Evolutionary conservation across 2,329 filamentous ascomycete genomes (phyloP).

Genomic region (Stagonosporopsis tanaceti): DNA sequence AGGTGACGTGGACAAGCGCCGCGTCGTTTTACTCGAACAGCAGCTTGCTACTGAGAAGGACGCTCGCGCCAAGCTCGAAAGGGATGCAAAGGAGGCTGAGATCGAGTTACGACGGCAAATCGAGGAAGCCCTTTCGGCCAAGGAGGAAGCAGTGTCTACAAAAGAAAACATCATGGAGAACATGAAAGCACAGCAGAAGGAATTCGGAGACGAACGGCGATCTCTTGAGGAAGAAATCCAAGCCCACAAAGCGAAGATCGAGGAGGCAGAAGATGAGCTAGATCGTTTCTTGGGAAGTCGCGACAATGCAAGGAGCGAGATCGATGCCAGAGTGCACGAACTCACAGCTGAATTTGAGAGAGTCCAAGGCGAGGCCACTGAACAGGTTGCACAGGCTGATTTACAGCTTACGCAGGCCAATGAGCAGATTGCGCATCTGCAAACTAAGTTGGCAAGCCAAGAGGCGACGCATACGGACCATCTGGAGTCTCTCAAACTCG

Average conservation of each 20-base stretch:
- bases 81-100: slow-evolving; percentile 68
- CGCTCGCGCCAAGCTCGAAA: slow-evolving; percentile 70
- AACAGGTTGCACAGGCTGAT: slow-evolving; percentile 58
- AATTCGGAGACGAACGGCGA: slow-evolving; percentile 85
- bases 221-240: slow-evolving; percentile 83
- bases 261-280: slow-evolving; percentile 91
- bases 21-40: slow-evolving; percentile 74
- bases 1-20: slow-evolving; percentile 67
- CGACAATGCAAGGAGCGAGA: slow-evolving; percentile 78
- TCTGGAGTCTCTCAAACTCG: slow-evolving; percentile 39
- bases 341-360: slow-evolving; percentile 77
- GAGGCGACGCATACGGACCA: slow-evolving; percentile 52
- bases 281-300: slow-evolving; percentile 83
- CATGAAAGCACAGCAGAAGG: slow-evolving; percentile 88
- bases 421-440: slow-evolving; percentile 58
- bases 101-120: slow-evolving; percentile 72
- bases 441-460: slow-evolving; percentile 63
- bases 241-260: slow-evolving; percentile 76
- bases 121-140: slow-evolving; percentile 88
- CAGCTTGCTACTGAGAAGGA: slow-evolving; percentile 80
- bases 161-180: slow-evolving; percentile 95
- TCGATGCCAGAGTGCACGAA: slow-evolving; percentile 72
- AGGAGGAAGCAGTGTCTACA: slow-evolving; percentile 88
- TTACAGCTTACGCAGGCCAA: slow-evolving; percentile 51
- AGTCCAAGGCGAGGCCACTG: slow-evolving; percentile 57